Conservation (phyloP, 2,329 filamentous ascomycete genomes). For the Pseudopyricularia cyperi region DNA sequence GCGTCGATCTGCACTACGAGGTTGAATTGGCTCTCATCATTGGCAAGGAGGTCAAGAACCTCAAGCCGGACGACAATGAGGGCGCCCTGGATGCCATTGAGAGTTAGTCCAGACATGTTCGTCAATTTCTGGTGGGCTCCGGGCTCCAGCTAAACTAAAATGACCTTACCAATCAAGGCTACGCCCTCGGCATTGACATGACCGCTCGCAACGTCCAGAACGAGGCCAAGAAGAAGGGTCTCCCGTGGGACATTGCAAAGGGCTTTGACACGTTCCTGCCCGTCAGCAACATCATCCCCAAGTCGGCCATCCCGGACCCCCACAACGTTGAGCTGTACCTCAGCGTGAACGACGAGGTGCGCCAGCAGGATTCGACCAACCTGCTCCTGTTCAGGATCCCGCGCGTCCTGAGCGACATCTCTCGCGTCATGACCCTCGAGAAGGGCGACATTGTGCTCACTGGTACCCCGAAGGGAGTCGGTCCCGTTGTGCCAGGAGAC, state of each 20-base stretch:
- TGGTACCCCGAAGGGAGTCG: conserved; percentile 95
- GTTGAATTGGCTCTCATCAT: conserved; percentile 87
- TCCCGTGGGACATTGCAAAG: conserved; percentile 94
- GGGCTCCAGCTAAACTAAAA: background rate
- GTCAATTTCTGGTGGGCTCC: background rate
- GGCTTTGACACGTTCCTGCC: conserved; percentile 97
- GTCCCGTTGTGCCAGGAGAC: conserved; percentile 72
- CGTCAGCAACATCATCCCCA: conserved; percentile 68
- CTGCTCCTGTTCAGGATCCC: conserved; percentile 92
- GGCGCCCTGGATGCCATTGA: conserved; percentile 73
- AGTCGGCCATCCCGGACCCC: conserved; percentile 69
- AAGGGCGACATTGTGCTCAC: conserved; percentile 88
- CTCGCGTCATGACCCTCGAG: conserved; percentile 85
- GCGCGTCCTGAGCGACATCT: conserved; percentile 78
- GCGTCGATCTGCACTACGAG: conserved; percentile 84
- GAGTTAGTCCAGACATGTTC: conserved; percentile 32
- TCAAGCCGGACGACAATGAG: conserved; percentile 59
- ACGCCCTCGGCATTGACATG: conserved; percentile 91
- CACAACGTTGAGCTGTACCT: conserved; percentile 82
- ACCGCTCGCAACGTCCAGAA: conserved; percentile 92
- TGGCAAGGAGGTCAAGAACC: conserved; percentile 64
- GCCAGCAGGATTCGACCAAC: conserved; percentile 79
- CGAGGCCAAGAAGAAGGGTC: conserved; percentile 91
- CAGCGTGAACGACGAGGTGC: conserved; percentile 64
- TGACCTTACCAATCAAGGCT: conserved; percentile 37